Base-by-base conservation (phyloP, 2,329 filamentous ascomycete species). In the Aspergillus nomiae region DNA sequence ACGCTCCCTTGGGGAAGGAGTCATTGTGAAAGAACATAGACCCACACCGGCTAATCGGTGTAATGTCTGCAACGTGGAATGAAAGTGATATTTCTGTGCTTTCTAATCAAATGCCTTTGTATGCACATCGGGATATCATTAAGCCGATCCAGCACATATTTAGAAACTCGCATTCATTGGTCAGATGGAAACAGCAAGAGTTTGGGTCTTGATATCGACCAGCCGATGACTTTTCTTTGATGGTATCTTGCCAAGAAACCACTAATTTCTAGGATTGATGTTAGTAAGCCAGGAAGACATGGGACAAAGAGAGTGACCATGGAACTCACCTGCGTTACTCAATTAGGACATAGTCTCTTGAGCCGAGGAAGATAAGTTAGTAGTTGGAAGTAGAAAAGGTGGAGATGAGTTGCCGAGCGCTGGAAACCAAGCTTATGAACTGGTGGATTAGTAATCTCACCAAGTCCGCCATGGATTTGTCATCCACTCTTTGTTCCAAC, bases 1-100 rank as follows among this genome's bases (percentile, higher is more conserved):
- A 26, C 63, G 61, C 41, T 61, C 61, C 34, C 61, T 38, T n/a
- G 63, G 60, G 30, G 55, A 58, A 16, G 56, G 60, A 36, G 54
- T 54, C 56, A 58, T 62, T 34, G 36, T 48, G 28, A 3, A 30
- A 38, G 38, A n/a, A 32, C 24, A 10, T 16, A 19, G 6, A 55
- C 24, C 32, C 51, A 55, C 51, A 16, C 51, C 51, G 32, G 19
- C 50, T 38, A 24, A 16, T 38, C 30, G 51, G 51, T 36, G 32
- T 53, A 28, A 28, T 53, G 30, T 16, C 16, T 26, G 7, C 6
- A 53, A 7, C n/a, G 28, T 16, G 34, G 32, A 26, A 55, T 16
- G 51, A 26, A 38, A 41, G 16, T 55, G 51, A 55, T 55, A 55
- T 26, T 55, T 55, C n/a, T 26, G 50, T 55, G 51, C 51, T 55